A percentile compares a stretch with the other conserved stretches of the same genome.
Conservation (phyloP, 495 filamentous ascomycete species). For the Penicillium steckii region DNA sequence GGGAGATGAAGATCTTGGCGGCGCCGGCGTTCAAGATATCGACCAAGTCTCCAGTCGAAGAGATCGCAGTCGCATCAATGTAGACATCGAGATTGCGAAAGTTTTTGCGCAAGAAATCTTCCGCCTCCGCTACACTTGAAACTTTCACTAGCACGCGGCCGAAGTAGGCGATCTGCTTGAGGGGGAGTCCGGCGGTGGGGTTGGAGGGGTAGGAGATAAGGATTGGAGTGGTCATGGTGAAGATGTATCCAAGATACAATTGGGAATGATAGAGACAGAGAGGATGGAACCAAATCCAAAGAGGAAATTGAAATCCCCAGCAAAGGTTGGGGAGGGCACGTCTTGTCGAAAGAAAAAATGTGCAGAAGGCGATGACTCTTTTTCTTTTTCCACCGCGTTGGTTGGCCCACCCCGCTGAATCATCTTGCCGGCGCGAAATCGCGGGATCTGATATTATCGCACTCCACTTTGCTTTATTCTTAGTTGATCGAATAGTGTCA, state of each 20-base stretch:
- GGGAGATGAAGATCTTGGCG: slow-evolving; percentile 78
- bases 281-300: background rate
- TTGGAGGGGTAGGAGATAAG: slow-evolving; percentile 46
- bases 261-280: background rate
- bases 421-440: slow-evolving; percentile 2
- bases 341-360: background rate
- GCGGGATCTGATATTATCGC: slow-evolving; percentile 2
- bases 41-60: slow-evolving; percentile 66
- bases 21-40: slow-evolving; percentile 83
- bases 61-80: slow-evolving; percentile 72
- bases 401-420: slow-evolving; percentile 7
- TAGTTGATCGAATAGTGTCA: slow-evolving; percentile 3
- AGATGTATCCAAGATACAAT: slow-evolving; percentile 3
- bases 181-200: slow-evolving; percentile 52
- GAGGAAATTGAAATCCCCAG: slow-evolving; percentile 9
- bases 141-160: slow-evolving; percentile 73
- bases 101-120: slow-evolving; percentile 69
- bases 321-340: background rate
- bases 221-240: slow-evolving; percentile 50
- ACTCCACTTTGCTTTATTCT: background rate
- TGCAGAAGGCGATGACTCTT: slow-evolving; percentile 19
- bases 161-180: slow-evolving; percentile 74
- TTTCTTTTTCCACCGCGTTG: slow-evolving; percentile 4
- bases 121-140: slow-evolving; percentile 53
- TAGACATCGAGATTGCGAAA: slow-evolving; percentile 65